Evolutionary conservation across 2,329 filamentous ascomycete species (phyloP), one percentile per base, ranked within the genome.

Genomic region (Cercospora sesami): DNA sequence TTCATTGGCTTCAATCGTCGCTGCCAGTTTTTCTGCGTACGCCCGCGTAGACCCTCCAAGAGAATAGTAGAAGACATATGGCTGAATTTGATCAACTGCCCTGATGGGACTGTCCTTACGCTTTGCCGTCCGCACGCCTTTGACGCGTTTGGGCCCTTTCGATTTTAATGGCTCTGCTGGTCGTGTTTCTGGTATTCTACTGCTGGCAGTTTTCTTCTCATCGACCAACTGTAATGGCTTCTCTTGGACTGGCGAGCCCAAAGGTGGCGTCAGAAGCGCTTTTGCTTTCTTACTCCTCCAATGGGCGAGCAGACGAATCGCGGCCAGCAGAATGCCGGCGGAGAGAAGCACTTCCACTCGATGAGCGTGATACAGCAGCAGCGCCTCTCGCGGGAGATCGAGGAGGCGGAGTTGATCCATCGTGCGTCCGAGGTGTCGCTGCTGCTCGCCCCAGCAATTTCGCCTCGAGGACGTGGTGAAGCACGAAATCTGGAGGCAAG

Each of bases 11-110:
- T 72, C 75, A 69, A 83, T 82, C 30, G 94, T 78, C 1, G 81
- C 79, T n/a, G 84, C 80, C 60, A 95, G 87, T 1, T 85, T 82
- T 26, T 87, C 85, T 1, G 91, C 91, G 67, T 89, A 87, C 74
- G 87, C 89, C 77, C 94, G 90, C 1, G 94, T 97, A 33, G 88
- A 91, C 3, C 90, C 92, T 3, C 92, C 96, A 66, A 98, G 83
- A 0, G 94, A 96, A 2, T 93, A 94, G 82, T 91, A 98, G 82
- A 97, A 98, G 33, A 97, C 81, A 16, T 96, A 80, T 2, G 91
- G 86, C 77, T 94, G 91, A 64, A 93, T 73, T 18, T 57, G 63
- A 45, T 71, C 70, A 53, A 71, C 63, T 4, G 65, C 28, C 10
- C 62, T 10, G 16, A 21, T 21, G 30, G 66, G 66, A 31, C 57